Evolutionary conservation across 2,329 filamentous ascomycete genomes (phyloP), one percentile per base, ranked within the genome.

Genomic region (Claviceps pazoutovae): DNA sequence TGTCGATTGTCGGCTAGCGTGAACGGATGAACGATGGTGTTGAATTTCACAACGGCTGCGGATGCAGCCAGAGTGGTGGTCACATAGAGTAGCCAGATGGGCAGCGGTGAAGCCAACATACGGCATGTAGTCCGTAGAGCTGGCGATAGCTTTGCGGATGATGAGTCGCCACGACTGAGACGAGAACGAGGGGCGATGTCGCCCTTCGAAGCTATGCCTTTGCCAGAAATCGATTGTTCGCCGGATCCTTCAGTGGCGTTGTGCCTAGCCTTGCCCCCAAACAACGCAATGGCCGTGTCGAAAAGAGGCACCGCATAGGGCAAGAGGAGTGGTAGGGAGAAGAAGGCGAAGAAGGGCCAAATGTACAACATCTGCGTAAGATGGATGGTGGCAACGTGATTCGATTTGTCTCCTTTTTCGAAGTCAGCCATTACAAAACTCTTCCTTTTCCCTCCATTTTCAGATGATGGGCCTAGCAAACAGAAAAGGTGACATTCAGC

Each of bases 1-100:
- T 98, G 93, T 2, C 93, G 77, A 66, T 98, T 98, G 67, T 98
- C 93, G 37, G 93, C 93, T 1, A 97, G 77, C 0, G 90, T 95
- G 64, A 97, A 98, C 0, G 93, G 91, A 62, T 98, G 93, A 44
- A 97, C 79, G 56, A 95, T 84, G 37, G 93, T 98, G 74, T 96
- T 97, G 74, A 79, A 84, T 56, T 80, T 78, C 23, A 96, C 81
- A 19, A 81, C 65, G 13, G 63, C 58, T 2, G 71, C 46, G 0
- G 74, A 73, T 7, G 68, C 52, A 6, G 61, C 51, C 0, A 73
- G 46, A 2, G 69, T 69, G 1, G 57, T 56, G 7, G 64, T 34
- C 4, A 72, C 45, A 41, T 71, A 68, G 8, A 69, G 19, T 0
- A 62, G 56, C 54, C 68, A 68, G 42, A 73, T 9, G 14, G 51